Evolutionary conservation across 2,329 filamentous ascomycete species (phyloP), one percentile per base, ranked within the genome.

Genomic region (Colletotrichum ledebouriae): DNA sequence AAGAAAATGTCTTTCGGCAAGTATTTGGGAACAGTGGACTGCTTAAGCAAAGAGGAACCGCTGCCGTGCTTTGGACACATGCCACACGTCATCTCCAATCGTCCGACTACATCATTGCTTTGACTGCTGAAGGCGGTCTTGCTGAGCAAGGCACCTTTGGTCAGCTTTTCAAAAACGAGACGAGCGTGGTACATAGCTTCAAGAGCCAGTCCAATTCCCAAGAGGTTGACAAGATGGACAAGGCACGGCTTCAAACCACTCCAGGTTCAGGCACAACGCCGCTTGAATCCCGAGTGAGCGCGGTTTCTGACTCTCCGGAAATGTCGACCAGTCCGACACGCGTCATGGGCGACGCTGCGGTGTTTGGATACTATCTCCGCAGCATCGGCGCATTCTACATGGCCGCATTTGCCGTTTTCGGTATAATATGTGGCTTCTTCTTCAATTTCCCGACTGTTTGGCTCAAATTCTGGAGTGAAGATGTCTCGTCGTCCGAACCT

Each of bases 401-500:
- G 60, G 13, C 46, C 9, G 20, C 52, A 2, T 63, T 63, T n/a
- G 50, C 50, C 29, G 29, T 7, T 7, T 29, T 59, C 5, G 57
- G 42, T 17, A 25, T 50, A 6, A 29, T 29, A 7, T 29, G 29
- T 11, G 78, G 74, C 1, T 77, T 77, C 12, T 73, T 72, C 11
- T 67, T 63, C 4, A 78, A 73, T 46, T 73, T 78, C 2, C 75
- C 78, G 0, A 76, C 71, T 1, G 60, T 83, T 3, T 84, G 82
- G 81, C 69, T 84, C 9, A 81, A 78, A n/a, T 82, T 77, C 61
- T 83, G 81, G 77, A 75, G 80, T 0, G 72, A 75, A 4, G 76
- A 80, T 47, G 59, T 70, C 0, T 74, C 75, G 2, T 53, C 46
- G 9, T 53, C 39, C 39, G 12, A 37, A n/a, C 52, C n/a, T 22